Base-by-base conservation (phyloP, 2,329 filamentous ascomycete genomes). In the Ceratocystis destructans region DNA sequence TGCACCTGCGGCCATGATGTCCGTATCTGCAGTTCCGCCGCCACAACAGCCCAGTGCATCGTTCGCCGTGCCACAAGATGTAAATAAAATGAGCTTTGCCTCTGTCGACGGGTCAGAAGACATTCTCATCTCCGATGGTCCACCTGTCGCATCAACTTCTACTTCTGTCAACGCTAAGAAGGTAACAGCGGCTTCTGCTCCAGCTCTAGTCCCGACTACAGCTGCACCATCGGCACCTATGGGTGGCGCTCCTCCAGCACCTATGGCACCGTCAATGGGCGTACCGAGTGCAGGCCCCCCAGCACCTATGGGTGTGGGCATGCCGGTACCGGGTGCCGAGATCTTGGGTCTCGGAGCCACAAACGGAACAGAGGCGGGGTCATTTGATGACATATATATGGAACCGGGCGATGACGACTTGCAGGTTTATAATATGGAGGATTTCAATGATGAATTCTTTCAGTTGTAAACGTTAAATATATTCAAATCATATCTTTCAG, bases 141-240 rank as follows among this genome's bases (percentile, higher is more conserved):
- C 69, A 37, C 63, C 67, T 12, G 67, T 70, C 28, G 28, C 46
- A 31, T 37, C 46, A 1, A 57, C 66, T 31, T 37, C 64, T 68
- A 66, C 70, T 22, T 12, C 67, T 15, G 37, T 12, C 37, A 41
- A 10, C 10, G 37, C 12, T 41, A 41, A 4, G 37, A 41, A 41
- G 12, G 12, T 41, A 48, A 69, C 69, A 53, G 61, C 69, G 37
- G 64, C 68, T 12, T 68, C 70, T 31, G 65, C 70, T 33, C 67
- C 69, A 20, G 71, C 72, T 62, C 50, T 61, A 12, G 62, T 67
- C 20, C 64, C 67, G 31, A 71, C 71, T 45, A 69, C 72, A 44
- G 67, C 66, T n/a, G 67, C 71, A 63, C 61, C 70, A 55, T 70
- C 70, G 28, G 62, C 46, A 17, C 45, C 25, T 7, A 64, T 55